Conservation (phyloP, 257 asterid species). For the Parsonsia alboflavescens region DNA sequence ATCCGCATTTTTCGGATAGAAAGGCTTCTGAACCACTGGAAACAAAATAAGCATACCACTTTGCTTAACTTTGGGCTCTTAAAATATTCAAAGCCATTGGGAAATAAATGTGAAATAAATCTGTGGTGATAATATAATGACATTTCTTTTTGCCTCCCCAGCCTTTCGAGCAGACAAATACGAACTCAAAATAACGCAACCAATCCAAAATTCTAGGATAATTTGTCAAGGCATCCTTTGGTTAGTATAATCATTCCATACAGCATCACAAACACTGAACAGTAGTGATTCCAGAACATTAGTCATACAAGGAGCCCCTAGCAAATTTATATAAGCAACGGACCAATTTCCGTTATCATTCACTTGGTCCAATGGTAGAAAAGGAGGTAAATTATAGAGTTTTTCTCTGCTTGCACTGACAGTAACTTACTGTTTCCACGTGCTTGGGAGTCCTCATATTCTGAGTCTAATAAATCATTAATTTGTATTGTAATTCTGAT, state of each 20-base stretch:
- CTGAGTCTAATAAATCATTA: neutral
- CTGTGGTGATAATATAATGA: neutral
- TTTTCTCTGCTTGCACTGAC: neutral
- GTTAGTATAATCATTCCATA: neutral
- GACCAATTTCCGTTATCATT: neutral
- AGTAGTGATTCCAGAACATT: neutral
- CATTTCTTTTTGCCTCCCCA: neutral
- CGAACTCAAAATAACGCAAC: neutral
- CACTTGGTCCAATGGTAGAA: neutral
- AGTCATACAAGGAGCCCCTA: neutral
- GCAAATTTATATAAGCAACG: neutral
- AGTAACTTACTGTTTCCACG: neutral
- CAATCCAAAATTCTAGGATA: neutral
- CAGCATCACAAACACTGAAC: neutral
- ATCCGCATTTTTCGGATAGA: constrained; percentile 19
- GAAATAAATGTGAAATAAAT: neutral
- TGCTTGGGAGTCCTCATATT: neutral
- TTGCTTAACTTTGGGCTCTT: neutral
- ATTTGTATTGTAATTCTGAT: neutral
- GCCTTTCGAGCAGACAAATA: neutral
- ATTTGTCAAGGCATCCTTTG: neutral
- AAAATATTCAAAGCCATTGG: neutral
- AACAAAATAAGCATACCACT: constrained; percentile 7
- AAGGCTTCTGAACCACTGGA: constrained; percentile 39
- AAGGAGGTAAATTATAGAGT: neutral